Evolutionary conservation across 768 basidiomycete species (phyloP).

Genomic region (Collybiopsis confluens): DNA sequence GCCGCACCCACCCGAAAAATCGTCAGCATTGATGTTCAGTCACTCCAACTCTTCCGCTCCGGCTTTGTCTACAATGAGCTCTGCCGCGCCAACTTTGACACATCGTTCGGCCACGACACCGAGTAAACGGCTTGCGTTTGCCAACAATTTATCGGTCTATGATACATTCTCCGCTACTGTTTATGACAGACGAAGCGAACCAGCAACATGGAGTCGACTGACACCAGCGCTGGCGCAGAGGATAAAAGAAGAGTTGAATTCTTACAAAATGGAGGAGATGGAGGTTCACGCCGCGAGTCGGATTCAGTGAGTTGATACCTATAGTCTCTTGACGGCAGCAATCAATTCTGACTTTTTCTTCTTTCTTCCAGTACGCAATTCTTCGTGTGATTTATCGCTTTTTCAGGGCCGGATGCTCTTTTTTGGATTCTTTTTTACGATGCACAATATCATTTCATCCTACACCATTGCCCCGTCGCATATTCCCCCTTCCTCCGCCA

Average conservation of each 20-base stretch:
- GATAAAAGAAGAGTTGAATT: constrained; percentile 98
- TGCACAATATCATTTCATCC: constrained; percentile 1
- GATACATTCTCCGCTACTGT: constrained; percentile 90
- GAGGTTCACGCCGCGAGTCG: constrained; percentile 93
- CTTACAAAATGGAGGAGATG: constrained; percentile 99
- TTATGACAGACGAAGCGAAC: constrained; percentile 94
- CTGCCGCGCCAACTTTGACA: constrained; percentile 42
- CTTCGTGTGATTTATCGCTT: constrained; percentile 59
- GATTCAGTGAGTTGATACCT: constrained; percentile 63
- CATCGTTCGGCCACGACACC: constrained; percentile 72
- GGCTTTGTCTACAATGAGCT: constrained; percentile 59
- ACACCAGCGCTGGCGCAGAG: constrained; percentile 93
- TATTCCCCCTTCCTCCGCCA: neutral
- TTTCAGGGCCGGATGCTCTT: neutral
- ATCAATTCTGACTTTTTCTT: constrained; percentile 3
- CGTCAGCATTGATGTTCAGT: constrained; percentile 56
- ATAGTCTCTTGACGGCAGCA: constrained; percentile 5
- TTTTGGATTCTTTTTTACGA: neutral
- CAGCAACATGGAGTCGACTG: constrained; percentile 93
- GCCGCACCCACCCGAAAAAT: constrained; percentile 41
- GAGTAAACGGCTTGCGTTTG: constrained; percentile 78
- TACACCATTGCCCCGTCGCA: neutral
- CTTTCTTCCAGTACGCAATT: constrained; percentile 66
- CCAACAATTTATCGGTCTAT: constrained; percentile 89
- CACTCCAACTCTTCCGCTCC: constrained; percentile 94